Conservation (phyloP, 2,329 filamentous ascomycete species). For the Fusarium pilosicola region DNA sequence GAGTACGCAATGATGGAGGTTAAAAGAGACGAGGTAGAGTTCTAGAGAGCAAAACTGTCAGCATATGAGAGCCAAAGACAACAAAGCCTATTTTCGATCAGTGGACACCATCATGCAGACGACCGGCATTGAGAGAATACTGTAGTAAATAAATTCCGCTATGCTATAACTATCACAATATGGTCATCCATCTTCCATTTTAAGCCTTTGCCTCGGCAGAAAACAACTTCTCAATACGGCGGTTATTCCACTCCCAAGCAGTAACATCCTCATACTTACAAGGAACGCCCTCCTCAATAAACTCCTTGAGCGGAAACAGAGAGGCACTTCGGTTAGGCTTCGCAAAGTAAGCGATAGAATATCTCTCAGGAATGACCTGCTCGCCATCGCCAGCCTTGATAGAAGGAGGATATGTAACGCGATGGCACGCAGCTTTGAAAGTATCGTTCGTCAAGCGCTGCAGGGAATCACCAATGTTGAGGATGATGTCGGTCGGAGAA, state of each 20-base stretch:
- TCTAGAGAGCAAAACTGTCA: background rate
- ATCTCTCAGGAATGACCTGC: slow-evolving; percentile 42
- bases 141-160: background rate
- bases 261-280: slow-evolving; percentile 47
- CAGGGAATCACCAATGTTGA: slow-evolving; percentile 54
- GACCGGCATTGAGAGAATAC: rapidly evolving
- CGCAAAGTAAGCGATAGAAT: slow-evolving; percentile 43
- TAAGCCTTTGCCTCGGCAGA: background rate
- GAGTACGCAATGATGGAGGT: background rate
- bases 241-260: slow-evolving; percentile 48
- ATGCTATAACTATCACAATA: slow-evolving; percentile 7
- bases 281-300: slow-evolving; percentile 40
- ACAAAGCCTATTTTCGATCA: background rate
- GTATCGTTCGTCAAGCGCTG: slow-evolving; percentile 52
- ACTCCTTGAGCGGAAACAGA: slow-evolving; percentile 45
- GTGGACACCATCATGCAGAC: background rate
- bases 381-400: slow-evolving; percentile 33
- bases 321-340: slow-evolving; percentile 47
- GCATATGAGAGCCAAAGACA: background rate
- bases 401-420: slow-evolving; percentile 45
- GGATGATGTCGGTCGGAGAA: slow-evolving; percentile 46
- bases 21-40: background rate
- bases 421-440: slow-evolving; percentile 49
- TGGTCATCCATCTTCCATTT: too few species aligned
- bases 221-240: slow-evolving; percentile 42